phyloP scores from a whole-genome alignment of 768 basidiomycete genomes.

The Rhodosporidiobolus sp. region DNA sequence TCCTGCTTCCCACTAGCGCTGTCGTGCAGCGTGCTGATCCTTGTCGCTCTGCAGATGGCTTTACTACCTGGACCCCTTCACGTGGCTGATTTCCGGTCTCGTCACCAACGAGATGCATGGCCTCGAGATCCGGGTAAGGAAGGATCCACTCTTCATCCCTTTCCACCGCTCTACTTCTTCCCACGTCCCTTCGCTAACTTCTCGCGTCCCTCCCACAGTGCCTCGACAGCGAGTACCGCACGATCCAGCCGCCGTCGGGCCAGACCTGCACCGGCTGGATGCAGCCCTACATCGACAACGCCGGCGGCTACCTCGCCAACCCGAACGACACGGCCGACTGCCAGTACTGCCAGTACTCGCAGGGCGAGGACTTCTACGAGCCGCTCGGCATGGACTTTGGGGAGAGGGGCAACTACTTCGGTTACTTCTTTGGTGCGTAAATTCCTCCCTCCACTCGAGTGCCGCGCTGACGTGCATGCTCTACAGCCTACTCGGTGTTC shows the following conservation, averaged over 20 bases:
- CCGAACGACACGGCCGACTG: slow-evolving; percentile 61
- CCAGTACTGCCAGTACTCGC: slow-evolving; percentile 52
- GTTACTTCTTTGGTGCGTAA: slow-evolving; percentile 43
- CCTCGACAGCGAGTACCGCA: slow-evolving; percentile 64
- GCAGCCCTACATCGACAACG: slow-evolving; percentile 58
- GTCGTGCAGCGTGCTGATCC: no score
- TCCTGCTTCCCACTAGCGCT: no score
- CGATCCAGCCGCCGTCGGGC: slow-evolving; percentile 69
- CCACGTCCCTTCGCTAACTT: background rate
- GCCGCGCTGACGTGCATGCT: background rate
- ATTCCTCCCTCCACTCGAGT: background rate
- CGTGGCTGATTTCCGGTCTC: slow-evolving; percentile 67
- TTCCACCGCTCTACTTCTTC: no score
- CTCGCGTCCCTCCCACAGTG: slow-evolving; percentile 45
- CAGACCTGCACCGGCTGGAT: slow-evolving; percentile 74
- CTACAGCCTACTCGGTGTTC: slow-evolving; percentile 51
- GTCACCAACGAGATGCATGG: slow-evolving; percentile 74
- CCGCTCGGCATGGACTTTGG: slow-evolving; percentile 66
- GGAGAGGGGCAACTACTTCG: slow-evolving; percentile 53
- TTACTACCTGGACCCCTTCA: slow-evolving; percentile 65
- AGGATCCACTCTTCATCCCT: slow-evolving; percentile 44
- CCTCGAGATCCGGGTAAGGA: slow-evolving; percentile 54
- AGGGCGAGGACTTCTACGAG: slow-evolving; percentile 67
- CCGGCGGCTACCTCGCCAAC: slow-evolving; percentile 75
- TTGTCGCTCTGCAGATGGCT: slow-evolving; percentile 63